Evolutionary conservation across 768 basidiomycete species (phyloP).

Genomic region (Leccinum truebloodii): DNA sequence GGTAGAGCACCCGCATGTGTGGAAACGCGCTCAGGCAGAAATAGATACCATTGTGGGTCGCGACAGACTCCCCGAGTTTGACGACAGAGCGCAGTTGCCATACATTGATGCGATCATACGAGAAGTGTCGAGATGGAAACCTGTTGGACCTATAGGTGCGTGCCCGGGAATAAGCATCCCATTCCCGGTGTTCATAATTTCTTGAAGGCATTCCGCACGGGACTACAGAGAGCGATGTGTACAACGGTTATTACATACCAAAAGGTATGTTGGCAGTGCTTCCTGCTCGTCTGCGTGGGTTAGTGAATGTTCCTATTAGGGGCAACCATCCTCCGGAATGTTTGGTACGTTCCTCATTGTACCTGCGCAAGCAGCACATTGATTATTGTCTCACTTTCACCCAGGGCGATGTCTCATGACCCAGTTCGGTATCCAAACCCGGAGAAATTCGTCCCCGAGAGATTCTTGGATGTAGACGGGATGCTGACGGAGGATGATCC

Average conservation of each 20-base stretch:
- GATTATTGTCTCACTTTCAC: neutral
- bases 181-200: neutral
- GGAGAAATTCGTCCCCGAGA: neutral
- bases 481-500: neutral
- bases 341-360: neutral
- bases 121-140: neutral
- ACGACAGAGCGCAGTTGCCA: neutral
- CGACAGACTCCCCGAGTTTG: conserved; percentile 3
- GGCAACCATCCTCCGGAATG: neutral
- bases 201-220: conserved; percentile 22
- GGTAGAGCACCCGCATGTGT: neutral
- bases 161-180: neutral
- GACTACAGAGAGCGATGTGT: conserved; percentile 38
- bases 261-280: conserved; percentile 31
- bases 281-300: neutral
- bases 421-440: neutral
- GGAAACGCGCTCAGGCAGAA: neutral
- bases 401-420: neutral
- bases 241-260: conserved; percentile 50
- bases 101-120: neutral
- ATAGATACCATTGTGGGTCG: conserved; percentile 4
- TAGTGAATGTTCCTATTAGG: neutral
- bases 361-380: too few species aligned
- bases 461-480: neutral
- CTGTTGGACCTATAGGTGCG: neutral